These are phyloP conservation scores for Remersonia thermophila DNA, from an alignment of 2,329 filamentous ascomycete genomes.

Conservation along the genomic window DNA sequence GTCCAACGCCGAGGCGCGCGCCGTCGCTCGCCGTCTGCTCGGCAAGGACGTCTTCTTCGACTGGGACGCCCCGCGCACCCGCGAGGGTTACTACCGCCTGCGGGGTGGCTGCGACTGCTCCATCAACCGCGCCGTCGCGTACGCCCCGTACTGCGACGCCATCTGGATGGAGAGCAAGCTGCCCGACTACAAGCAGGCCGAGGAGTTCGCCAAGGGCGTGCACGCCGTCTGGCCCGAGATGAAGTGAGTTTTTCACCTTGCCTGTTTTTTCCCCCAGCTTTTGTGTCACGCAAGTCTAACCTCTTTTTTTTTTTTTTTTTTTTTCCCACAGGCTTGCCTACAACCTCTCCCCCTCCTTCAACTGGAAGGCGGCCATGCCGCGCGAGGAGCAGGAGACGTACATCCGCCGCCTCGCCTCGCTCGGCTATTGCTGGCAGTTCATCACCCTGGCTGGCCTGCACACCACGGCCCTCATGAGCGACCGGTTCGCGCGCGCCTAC, in stretches of 20 bases:
- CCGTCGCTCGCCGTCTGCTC: slow-evolving; percentile 63
- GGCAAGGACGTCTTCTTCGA: slow-evolving; percentile 81
- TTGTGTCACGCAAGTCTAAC: too few species aligned
- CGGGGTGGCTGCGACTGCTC: slow-evolving; percentile 85
- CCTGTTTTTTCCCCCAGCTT: background rate
- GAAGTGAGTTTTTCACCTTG: slow-evolving; percentile 51
- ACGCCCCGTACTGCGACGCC: slow-evolving; percentile 84
- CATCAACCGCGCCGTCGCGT: slow-evolving; percentile 80
- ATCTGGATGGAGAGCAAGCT: slow-evolving; percentile 99
- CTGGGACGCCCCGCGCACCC: slow-evolving; percentile 86
- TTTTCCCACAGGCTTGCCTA: slow-evolving; percentile 61
- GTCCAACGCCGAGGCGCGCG: slow-evolving; percentile 64
- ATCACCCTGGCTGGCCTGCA: slow-evolving; percentile 97
- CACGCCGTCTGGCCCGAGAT: slow-evolving; percentile 93
- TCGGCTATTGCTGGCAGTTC: slow-evolving; percentile 99
- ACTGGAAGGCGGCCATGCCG: slow-evolving; percentile 97
- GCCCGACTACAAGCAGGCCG: slow-evolving; percentile 80
- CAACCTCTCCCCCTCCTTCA: slow-evolving; percentile 97
- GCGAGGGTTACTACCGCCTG: slow-evolving; percentile 91
- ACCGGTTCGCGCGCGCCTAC: slow-evolving; percentile 79
- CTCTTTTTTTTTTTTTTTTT: too few species aligned
- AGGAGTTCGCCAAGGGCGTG: slow-evolving; percentile 86
- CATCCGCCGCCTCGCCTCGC: slow-evolving; percentile 70
- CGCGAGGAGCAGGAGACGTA: slow-evolving; percentile 91
- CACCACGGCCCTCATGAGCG: slow-evolving; percentile 83